Conservation (phyloP, 306 rosid species). For the Dryas octopetala region DNA sequence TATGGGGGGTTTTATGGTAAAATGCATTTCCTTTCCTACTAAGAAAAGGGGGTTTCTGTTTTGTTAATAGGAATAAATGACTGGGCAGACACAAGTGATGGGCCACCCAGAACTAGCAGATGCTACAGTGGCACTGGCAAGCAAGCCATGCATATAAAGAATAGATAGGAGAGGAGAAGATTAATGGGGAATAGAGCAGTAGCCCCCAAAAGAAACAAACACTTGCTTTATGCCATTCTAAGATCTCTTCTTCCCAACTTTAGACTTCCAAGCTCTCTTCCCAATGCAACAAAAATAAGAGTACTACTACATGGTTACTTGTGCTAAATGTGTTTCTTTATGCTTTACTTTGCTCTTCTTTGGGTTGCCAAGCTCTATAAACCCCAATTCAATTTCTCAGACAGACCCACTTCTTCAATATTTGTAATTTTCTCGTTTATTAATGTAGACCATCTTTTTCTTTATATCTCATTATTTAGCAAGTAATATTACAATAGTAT, state of each 20-base stretch:
- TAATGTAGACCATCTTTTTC: slow-evolving; percentile 31
- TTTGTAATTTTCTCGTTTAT: slow-evolving; percentile 15
- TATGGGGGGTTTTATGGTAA: slow-evolving; percentile 41
- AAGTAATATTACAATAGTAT: slow-evolving; percentile 20
- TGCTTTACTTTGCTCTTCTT: slow-evolving; percentile 55
- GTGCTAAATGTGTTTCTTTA: slow-evolving; percentile 51
- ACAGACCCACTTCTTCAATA: slow-evolving; percentile 6
- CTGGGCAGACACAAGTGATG: slow-evolving; percentile 29
- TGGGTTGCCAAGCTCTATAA: slow-evolving; percentile 33
- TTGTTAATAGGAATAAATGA: slow-evolving; percentile 39
- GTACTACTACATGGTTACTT: slow-evolving; percentile 43
- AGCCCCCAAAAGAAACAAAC: slow-evolving; percentile 71
- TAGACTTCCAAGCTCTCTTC: slow-evolving; percentile 92
- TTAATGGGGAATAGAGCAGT: slow-evolving; percentile 48
- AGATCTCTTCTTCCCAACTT: slow-evolving; percentile 62
- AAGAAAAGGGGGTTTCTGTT: slow-evolving; percentile 53
- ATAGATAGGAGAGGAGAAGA: slow-evolving; percentile 32
- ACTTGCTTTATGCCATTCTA: slow-evolving; percentile 74
- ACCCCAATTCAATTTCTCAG: slow-evolving; percentile 14
- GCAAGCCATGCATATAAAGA: slow-evolving; percentile 46
- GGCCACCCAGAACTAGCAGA: slow-evolving; percentile 23
- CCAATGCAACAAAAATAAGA: slow-evolving; percentile 62
- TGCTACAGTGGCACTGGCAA: slow-evolving; percentile 42
- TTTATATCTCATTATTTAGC: background rate
- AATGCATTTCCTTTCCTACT: slow-evolving; percentile 54